Evolutionary conservation across 2,329 filamentous ascomycete genomes (phyloP).

Genomic region (Colletotrichum chlorophyti): DNA sequence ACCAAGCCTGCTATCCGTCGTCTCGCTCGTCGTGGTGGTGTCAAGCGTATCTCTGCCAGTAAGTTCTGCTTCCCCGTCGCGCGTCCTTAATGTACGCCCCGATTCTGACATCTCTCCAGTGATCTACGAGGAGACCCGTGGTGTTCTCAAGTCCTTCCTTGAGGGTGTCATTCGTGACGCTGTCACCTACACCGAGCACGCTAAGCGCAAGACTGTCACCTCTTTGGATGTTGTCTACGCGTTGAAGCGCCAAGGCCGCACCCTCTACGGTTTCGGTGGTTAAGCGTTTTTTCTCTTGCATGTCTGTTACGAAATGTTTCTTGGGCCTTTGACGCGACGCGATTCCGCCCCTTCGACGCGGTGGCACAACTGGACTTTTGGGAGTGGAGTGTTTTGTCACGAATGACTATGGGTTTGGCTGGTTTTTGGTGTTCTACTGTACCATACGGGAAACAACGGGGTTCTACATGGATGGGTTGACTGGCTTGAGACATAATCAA

Average conservation of each 20-base stretch:
- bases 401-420: conserved; percentile 50
- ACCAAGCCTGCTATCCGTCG: conserved; percentile 98
- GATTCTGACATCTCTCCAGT: conserved; percentile 50
- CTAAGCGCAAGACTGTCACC: conserved; percentile 82
- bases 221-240: conserved; percentile 73
- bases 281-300: conserved; percentile 54
- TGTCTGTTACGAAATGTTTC: conserved; percentile 45
- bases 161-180: conserved; percentile 79
- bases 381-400: conserved; percentile 45
- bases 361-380: conserved; percentile 27
- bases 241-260: conserved; percentile 74
- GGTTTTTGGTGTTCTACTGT: conserved; percentile 51
- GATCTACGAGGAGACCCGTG: conserved; percentile 82
- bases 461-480: conserved; percentile 37
- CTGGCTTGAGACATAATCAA: conserved; percentile 29
- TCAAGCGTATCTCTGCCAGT: conserved; percentile 99
- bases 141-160: conserved; percentile 80
- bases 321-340: conserved; percentile 31
- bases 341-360: conserved; percentile 19
- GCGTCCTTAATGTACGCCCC: too few relatives aligned
- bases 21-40: conserved; percentile 98
- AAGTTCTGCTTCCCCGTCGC: conserved; percentile 40
- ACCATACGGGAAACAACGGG: conserved; percentile 49
- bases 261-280: conserved; percentile 90
- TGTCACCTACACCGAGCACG: conserved; percentile 81